Evolutionary conservation across 75 land plant genomes (phyloP), one percentile per base, ranked within the genome.

Genomic region (Cryptomeria japonica): DNA sequence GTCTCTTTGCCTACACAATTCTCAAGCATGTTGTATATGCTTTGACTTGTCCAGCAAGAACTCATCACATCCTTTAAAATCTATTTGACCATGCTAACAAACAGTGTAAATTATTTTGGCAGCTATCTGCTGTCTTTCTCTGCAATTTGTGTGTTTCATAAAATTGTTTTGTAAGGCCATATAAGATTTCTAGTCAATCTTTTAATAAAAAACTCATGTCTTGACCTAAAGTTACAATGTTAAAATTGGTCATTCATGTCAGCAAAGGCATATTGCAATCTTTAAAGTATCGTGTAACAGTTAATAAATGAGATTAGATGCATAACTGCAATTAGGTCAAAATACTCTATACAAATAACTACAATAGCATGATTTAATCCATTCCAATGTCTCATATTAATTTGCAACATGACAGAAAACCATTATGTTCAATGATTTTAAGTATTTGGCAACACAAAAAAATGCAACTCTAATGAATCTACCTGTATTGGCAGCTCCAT

Each of bases 401-500:
- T 79, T 79, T 79, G 10, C 22, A 38, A n/a, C 28, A 79, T 18
- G 44, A 79, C 25, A 79, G 25, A 41, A 22, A 41, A 79, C 15
- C 42, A 22, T n/a, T 82, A 46, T 82, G 46, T 82, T 10, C 32
- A 82, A 44, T 10, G 84, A 46, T 25, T 22, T n/a, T 82, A 42
- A 82, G 32, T 15, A 82, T 82, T 82, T 82, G 0, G 25, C 22
- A 46, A 82, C 47, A 12, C 46, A 82, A 44, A 44, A 44, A 10
- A 28, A 64, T 28, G n/a, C 28, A 25, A 18, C 84, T 25, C 84
- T 11, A 46, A 82, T 46, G 86, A 19, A 13, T 15, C 68, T 53
- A 85, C 86, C 86, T 55, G 86, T 53, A 85, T 85, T 85, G 56
- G 42, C 86, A 85, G 41, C 86, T 56, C 86, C 86, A 85, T 85